phyloP scores from a whole-genome alignment of 1,139 yeast species.

The Sugiyamaella sp. region DNA sequence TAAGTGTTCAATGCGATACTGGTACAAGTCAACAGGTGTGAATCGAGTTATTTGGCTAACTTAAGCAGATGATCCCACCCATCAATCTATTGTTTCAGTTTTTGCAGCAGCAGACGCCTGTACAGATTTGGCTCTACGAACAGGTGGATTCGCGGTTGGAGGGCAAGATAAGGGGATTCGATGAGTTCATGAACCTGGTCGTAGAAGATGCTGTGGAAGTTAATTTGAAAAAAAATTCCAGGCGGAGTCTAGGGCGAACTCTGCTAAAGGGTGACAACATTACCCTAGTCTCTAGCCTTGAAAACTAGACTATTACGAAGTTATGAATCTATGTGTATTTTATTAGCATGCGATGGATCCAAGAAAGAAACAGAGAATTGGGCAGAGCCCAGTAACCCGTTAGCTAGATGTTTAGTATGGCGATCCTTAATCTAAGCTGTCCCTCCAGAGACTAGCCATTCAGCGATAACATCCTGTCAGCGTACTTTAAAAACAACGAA shows the following conservation, averaged over 20 bases:
- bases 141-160: constrained; percentile 77
- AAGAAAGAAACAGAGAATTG: neutral
- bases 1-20: constrained; percentile 29
- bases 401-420: too few relatives aligned
- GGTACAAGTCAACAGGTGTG: neutral
- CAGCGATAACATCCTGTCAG: too few relatives aligned
- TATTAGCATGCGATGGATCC: neutral
- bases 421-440: too few relatives aligned
- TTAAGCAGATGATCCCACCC: constrained; percentile 70
- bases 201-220: constrained; percentile 84
- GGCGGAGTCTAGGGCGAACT: constrained; percentile 52
- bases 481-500: neutral
- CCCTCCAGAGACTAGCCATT: too few relatives aligned
- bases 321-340: constrained; percentile 5
- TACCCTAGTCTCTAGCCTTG: constrained; percentile 69
- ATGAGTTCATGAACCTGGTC: constrained; percentile 97
- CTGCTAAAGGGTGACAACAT: constrained; percentile 93
- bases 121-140: constrained; percentile 86
- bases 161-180: constrained; percentile 88
- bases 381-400: constrained; percentile 8
- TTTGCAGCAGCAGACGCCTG: constrained; percentile 78
- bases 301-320: constrained; percentile 30
- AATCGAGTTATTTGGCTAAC: neutral
- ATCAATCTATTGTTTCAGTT: constrained; percentile 86
- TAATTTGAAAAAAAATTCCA: constrained; percentile 48